Base-by-base conservation (phyloP, 106 monocot species). In the Allium fistulosum region DNA sequence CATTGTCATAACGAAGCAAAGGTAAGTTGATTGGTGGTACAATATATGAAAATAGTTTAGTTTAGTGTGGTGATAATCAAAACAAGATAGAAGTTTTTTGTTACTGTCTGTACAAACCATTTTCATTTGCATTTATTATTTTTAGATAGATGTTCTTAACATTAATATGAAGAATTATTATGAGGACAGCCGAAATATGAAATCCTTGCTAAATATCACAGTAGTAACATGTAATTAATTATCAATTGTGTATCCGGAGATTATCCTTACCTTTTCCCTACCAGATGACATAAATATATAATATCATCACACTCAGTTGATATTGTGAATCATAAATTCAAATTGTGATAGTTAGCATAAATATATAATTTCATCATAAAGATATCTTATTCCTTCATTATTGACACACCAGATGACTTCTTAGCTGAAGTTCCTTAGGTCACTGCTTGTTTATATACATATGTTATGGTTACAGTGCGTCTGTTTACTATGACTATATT, bases 1-100 rank as follows among this genome's bases (percentile, higher is more conserved):
- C 87, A 87, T 58, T 87, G 87, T 62, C 87, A 87, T 60, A 83
- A 87, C 69, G 87, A 87, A 61, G 63, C 69, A 61, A 87, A 77
- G 80, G 87, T 87, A 16, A 65, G 59, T 14, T 46, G n/a, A 27
- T 57, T 37, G 7, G 37, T 37, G 13, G 9, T 22, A 45, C 11
- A 16, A 8, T 73, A 13, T 4, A 51, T 27, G 8, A 49, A 16
- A 51, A 50, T 11, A 49, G 11, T 66, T 66, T 17, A 4, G 26
- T 18, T 52, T 67, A 9, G 26, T 17, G 52, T 26, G 67, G 18
- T 66, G 65, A 65, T 48, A 9, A 4, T 37, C 5, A 37, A 37
- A 37, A 37, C 1, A 37, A 5, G 37, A 37, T 37, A 4, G 1
- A 49, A 49, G 28, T 65, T 49, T 9, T 65, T 10, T 11, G 10